Percentiles rank a stretch among this genome's conserved stretches.
These are phyloP conservation scores for Phytopythium delawarense DNA, from an alignment of 352 stramenopile genomes.

Conservation along the genomic window DNA sequence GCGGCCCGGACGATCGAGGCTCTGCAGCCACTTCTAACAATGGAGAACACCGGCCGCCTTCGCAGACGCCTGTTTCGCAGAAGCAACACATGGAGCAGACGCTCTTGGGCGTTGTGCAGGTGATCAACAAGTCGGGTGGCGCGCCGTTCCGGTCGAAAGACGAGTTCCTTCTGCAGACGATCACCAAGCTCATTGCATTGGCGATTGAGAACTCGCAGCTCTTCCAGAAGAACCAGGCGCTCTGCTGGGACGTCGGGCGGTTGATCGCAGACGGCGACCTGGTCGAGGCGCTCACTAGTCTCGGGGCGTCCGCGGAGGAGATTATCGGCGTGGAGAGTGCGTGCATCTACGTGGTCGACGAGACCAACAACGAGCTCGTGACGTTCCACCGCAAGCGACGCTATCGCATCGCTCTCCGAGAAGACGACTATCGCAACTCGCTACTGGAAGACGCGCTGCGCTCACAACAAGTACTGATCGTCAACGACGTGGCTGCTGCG, in stretches of 20 bases:
- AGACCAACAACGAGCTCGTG: conserved; percentile 38
- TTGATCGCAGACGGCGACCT: conserved; percentile 60
- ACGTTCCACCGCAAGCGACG: conserved; percentile 72
- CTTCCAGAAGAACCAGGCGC: conserved; percentile 75
- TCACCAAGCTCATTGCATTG: conserved; percentile 73
- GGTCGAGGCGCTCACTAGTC: conserved; percentile 48
- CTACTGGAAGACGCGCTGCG: conserved; percentile 48
- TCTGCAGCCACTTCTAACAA: background rate
- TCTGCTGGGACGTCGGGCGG: conserved; percentile 58
- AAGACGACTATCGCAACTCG: conserved; percentile 44
- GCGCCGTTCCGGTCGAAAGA: conserved; percentile 76
- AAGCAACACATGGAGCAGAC: conserved; percentile 22
- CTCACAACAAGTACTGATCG: conserved; percentile 48
- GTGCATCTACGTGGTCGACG: conserved; percentile 56
- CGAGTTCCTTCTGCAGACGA: conserved; percentile 68
- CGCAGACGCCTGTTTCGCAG: background rate
- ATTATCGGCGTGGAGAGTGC: conserved; percentile 72
- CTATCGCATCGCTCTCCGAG: conserved; percentile 48
- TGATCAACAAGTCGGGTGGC: conserved; percentile 79
- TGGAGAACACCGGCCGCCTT: background rate
- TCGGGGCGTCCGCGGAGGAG: conserved; percentile 51
- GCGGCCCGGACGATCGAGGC: background rate
- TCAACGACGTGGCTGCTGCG: conserved; percentile 43
- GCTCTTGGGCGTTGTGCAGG: conserved; percentile 69
- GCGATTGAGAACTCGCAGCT: conserved; percentile 79